Percentiles rank a stretch among this genome's conserved stretches.
Evolutionary conservation across 495 filamentous ascomycete species (phyloP).

Genomic region (Neurospora sp.): DNA sequence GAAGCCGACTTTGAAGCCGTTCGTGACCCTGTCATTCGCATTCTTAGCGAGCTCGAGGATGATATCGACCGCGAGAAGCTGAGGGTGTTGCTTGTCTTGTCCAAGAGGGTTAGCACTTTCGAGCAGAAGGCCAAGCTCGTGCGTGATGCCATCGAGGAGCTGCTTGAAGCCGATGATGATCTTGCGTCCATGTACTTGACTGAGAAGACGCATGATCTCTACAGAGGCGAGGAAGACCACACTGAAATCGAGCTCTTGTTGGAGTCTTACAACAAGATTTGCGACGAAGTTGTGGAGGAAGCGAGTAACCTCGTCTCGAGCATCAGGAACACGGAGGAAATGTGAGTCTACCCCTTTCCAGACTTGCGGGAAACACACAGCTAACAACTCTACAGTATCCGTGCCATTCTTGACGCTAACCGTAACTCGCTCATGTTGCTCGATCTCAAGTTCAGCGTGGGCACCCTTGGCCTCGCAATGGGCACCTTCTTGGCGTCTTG

Average conservation of each 20-base stretch:
- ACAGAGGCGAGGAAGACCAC: slow-evolving; percentile 77
- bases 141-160: slow-evolving; percentile 87
- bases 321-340: slow-evolving; percentile 97
- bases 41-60: slow-evolving; percentile 85
- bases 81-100: slow-evolving; percentile 79
- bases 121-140: slow-evolving; percentile 95
- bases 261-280: slow-evolving; percentile 95
- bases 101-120: slow-evolving; percentile 91
- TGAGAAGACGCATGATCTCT: slow-evolving; percentile 66
- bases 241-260: slow-evolving; percentile 94
- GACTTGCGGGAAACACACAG: neutral
- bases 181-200: slow-evolving; percentile 89
- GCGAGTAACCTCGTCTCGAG: slow-evolving; percentile 87
- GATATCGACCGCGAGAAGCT: slow-evolving; percentile 95
- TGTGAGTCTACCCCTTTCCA: slow-evolving; percentile 45
- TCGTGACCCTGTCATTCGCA: slow-evolving; percentile 78
- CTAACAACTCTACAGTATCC: slow-evolving; percentile 49
- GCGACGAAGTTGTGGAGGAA: slow-evolving; percentile 94
- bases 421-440: slow-evolving; percentile 98
- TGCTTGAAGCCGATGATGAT: slow-evolving; percentile 97
- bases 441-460: slow-evolving; percentile 92
- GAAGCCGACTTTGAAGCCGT: slow-evolving; percentile 92
- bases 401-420: slow-evolving; percentile 95
- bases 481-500: slow-evolving; percentile 93
- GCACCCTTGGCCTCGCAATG: slow-evolving; percentile 81